Evolutionary conservation across 1,139 yeast species (phyloP).

Genomic region (Sugiyamaella pinicola): DNA sequence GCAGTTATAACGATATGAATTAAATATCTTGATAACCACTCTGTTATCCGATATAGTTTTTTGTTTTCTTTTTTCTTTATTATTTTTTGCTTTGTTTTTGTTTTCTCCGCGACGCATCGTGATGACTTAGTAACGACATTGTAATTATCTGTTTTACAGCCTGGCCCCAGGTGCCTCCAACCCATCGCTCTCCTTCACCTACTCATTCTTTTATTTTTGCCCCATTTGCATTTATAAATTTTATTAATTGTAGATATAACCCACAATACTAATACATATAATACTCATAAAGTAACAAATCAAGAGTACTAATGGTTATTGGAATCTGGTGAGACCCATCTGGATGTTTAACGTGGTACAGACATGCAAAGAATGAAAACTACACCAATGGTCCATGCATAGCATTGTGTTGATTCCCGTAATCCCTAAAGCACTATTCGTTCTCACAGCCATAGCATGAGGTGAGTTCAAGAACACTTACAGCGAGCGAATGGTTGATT

Average conservation of each 20-base stretch:
- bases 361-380: no score
- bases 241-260: constrained; percentile 8
- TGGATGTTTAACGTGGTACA: no score
- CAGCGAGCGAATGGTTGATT: no score
- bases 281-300: no score
- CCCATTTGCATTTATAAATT: constrained; percentile 10
- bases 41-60: background rate
- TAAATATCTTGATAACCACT: background rate
- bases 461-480: no score
- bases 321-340: no score
- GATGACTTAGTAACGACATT: constrained; percentile 16
- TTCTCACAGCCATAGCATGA: no score
- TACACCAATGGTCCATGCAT: no score
- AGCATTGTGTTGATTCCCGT: no score
- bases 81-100: background rate
- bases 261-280: background rate
- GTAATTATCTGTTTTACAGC: constrained; percentile 3
- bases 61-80: background rate
- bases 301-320: no score
- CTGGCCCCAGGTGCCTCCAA: background rate
- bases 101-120: constrained; percentile 12
- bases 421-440: no score
- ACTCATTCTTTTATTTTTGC: constrained; percentile 3
- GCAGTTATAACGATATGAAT: constrained; percentile 35
- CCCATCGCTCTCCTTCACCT: background rate